phyloP scores from a whole-genome alignment of 768 basidiomycete genomes.

The Dendrothele bispora region DNA sequence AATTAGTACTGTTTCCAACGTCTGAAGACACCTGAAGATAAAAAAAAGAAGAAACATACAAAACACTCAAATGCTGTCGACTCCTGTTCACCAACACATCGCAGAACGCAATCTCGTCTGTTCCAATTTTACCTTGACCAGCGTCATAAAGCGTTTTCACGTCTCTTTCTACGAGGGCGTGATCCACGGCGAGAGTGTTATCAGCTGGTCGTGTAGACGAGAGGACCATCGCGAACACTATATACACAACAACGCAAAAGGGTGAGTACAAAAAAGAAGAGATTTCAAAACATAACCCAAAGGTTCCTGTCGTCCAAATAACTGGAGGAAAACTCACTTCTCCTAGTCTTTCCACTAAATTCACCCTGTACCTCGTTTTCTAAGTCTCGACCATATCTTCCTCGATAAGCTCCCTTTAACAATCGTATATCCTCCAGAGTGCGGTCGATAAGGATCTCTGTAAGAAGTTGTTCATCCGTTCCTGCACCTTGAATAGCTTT shows the following conservation, averaged over 20 bases:
- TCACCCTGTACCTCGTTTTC: constrained; percentile 9
- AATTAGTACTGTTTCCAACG: not conserved
- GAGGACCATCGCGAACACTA: constrained; percentile 34
- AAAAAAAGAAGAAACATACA: constrained; percentile 14
- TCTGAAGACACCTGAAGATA: constrained; percentile 18
- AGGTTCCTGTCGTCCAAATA: not conserved
- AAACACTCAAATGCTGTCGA: constrained; percentile 23
- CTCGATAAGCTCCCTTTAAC: constrained; percentile 1
- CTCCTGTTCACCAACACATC: constrained; percentile 34
- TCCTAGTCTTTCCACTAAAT: constrained; percentile 9
- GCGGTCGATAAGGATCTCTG: constrained; percentile 12
- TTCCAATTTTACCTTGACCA: constrained; percentile 33
- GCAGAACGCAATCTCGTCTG: constrained; percentile 30
- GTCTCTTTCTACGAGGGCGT: constrained; percentile 30
- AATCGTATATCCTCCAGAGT: constrained; percentile 3
- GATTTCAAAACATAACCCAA: not conserved
- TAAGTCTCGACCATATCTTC: constrained; percentile 9
- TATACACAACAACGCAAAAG: not conserved
- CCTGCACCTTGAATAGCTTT: constrained; percentile 7
- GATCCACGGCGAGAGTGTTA: constrained; percentile 27
- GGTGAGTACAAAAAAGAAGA: not conserved
- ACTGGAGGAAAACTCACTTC: constrained; percentile 6
- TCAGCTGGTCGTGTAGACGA: constrained; percentile 30
- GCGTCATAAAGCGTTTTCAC: constrained; percentile 30
- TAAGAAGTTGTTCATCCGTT: constrained; percentile 7